A percentile compares a stretch with the other conserved stretches of the same genome.
phyloP scores from a whole-genome alignment of 1,284 basidiomycete species.

The Clitocybe nebularis region DNA sequence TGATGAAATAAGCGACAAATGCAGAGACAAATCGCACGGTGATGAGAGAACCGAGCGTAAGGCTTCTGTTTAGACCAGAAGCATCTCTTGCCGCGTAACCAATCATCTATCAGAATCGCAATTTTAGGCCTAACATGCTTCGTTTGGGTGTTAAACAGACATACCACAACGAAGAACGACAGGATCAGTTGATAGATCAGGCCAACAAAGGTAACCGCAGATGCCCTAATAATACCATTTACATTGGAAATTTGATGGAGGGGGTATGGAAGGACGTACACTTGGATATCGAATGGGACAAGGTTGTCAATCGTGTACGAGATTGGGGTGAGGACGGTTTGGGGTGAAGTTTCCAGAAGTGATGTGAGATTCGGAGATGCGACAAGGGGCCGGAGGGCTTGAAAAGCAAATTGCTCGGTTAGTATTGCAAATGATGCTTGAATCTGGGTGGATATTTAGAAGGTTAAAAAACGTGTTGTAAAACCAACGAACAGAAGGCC shows the following conservation, averaged over 20 bases:
- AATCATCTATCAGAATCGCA: slow-evolving; percentile 26
- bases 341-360: slow-evolving; percentile 39
- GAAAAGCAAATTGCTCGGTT: not conserved
- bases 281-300: slow-evolving; percentile 28
- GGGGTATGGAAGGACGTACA: slow-evolving; percentile 20
- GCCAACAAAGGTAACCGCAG: slow-evolving; percentile 66
- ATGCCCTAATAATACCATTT: slow-evolving; percentile 41
- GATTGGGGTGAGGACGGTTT: slow-evolving; percentile 28
- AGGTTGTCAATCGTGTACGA: slow-evolving; percentile 26
- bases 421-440: not conserved
- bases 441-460: not conserved
- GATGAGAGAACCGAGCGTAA: slow-evolving; percentile 54
- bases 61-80: slow-evolving; percentile 45
- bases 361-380: slow-evolving; percentile 29
- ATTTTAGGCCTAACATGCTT: not conserved
- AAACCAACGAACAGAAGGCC: slow-evolving; percentile 31
- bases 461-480: too few species aligned
- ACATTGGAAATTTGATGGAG: not conserved
- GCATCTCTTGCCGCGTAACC: slow-evolving; percentile 28
- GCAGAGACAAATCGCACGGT: slow-evolving; percentile 52
- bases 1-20: slow-evolving; percentile 51
- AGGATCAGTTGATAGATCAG: slow-evolving; percentile 73
- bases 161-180: slow-evolving; percentile 37
- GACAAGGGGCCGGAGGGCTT: slow-evolving; percentile 9
- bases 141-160: slow-evolving; percentile 12